These are phyloP conservation scores for Calonectria crousiana DNA, from an alignment of 2,329 filamentous ascomycete species.

Conservation along the genomic window DNA sequence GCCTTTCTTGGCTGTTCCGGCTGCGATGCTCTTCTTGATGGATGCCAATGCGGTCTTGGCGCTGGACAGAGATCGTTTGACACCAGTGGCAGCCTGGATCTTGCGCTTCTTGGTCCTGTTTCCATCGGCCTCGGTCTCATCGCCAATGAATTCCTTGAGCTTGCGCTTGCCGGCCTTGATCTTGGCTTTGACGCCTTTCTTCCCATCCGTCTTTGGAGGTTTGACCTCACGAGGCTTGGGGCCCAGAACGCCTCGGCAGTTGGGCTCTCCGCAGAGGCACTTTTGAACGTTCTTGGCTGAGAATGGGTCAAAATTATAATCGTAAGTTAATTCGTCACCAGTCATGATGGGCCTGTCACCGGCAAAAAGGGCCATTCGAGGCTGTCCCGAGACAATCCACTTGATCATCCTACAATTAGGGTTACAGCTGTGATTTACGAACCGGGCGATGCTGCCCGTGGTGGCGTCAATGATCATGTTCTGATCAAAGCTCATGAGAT, in stretches of 20 bases:
- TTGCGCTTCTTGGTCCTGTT: constrained; percentile 65
- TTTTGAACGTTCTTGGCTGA: constrained; percentile 76
- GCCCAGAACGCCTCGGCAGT: constrained; percentile 74
- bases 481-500: constrained; percentile 98
- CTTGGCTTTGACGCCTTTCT: constrained; percentile 53
- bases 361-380: constrained; percentile 96
- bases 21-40: constrained; percentile 52
- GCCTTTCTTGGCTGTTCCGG: constrained; percentile 47
- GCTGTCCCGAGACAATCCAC: constrained; percentile 93
- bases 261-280: constrained; percentile 72
- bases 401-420: constrained; percentile 99
- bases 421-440: constrained; percentile 97
- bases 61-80: constrained; percentile 51
- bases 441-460: constrained; percentile 93
- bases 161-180: constrained; percentile 68
- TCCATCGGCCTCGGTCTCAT: constrained; percentile 49
- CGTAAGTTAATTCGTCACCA: constrained; percentile 95
- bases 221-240: constrained; percentile 71
- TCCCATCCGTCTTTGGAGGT: constrained; percentile 58
- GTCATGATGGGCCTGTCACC: constrained; percentile 91
- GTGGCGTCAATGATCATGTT: constrained; percentile 99
- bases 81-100: constrained; percentile 48
- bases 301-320: constrained; percentile 81
- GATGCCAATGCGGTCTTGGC: constrained; percentile 53
- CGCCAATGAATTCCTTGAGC: constrained; percentile 64